Percentiles rank a stretch among this genome's conserved stretches.
These are phyloP conservation scores for Spinacia oleracea DNA, from an alignment of 179 eudicot genomes.

Conservation along the genomic window DNA sequence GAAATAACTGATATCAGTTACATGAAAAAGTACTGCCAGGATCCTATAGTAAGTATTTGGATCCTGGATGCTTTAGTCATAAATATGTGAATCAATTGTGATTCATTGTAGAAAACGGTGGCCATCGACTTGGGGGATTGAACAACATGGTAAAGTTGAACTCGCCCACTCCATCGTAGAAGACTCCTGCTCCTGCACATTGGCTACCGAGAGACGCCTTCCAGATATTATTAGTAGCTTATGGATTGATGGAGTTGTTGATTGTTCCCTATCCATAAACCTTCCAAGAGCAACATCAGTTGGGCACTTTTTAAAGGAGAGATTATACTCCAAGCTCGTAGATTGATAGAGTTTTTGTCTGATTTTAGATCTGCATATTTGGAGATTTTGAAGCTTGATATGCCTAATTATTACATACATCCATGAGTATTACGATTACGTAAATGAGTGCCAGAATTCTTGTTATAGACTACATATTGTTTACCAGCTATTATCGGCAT, in stretches of 20 bases:
- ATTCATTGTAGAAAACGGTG: neutral
- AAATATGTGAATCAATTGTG: neutral
- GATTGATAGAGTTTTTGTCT: neutral
- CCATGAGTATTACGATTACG: neutral
- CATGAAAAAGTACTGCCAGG: neutral
- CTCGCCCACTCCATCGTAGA: neutral
- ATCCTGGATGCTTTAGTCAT: neutral
- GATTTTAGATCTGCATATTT: neutral
- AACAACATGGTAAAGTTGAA: neutral
- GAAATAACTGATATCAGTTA: neutral
- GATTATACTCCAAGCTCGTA: neutral
- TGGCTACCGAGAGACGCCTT: conserved; percentile 27
- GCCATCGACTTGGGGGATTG: neutral
- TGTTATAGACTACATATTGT: neutral
- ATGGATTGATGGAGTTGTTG: conserved; percentile 12
- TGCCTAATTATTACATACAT: neutral
- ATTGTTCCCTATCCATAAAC: conserved; percentile 34
- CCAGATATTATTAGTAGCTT: neutral
- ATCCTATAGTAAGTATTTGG: neutral
- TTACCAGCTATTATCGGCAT: neutral
- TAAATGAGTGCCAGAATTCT: neutral
- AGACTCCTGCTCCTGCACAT: neutral
- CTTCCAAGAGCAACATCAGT: neutral
- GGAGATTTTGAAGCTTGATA: neutral
- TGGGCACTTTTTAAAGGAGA: neutral